Evolutionary conservation across 2,329 filamentous ascomycete genomes (phyloP).

Genomic region (Aspergillus luchuensis): DNA sequence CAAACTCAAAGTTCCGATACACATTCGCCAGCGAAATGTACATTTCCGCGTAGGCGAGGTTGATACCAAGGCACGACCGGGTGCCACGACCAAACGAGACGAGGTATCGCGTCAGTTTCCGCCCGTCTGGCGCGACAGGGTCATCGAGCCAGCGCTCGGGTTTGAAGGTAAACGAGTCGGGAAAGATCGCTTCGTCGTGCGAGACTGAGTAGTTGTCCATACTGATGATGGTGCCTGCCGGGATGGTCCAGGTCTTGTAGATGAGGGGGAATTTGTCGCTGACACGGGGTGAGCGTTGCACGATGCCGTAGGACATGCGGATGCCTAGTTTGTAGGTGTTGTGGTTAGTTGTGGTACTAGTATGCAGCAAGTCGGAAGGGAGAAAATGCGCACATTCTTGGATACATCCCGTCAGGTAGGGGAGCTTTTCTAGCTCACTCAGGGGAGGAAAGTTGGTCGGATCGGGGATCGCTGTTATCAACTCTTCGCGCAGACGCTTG

Average conservation of each 20-base stretch:
- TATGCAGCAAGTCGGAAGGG: background rate
- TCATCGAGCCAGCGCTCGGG: slow-evolving; percentile 19
- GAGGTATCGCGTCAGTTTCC: slow-evolving; percentile 14
- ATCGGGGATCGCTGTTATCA: slow-evolving; percentile 29
- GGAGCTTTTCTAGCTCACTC: slow-evolving; percentile 33
- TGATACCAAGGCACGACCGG: slow-evolving; percentile 16
- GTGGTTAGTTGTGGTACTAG: background rate
- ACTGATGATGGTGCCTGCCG: slow-evolving; percentile 9
- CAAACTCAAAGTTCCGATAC: slow-evolving; percentile 16
- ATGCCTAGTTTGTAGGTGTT: slow-evolving; percentile 3
- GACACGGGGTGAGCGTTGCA: slow-evolving; percentile 11
- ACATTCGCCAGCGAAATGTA: slow-evolving; percentile 17
- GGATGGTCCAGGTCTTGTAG: slow-evolving; percentile 16
- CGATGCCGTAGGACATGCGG: slow-evolving; percentile 14
- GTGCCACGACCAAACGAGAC: slow-evolving; percentile 15
- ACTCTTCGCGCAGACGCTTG: slow-evolving; percentile 28
- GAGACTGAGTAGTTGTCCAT: slow-evolving; percentile 16
- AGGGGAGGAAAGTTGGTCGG: slow-evolving; percentile 17
- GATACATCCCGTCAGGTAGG: slow-evolving; percentile 29
- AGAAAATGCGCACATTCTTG: slow-evolving; percentile 12
- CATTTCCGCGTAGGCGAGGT: slow-evolving; percentile 19
- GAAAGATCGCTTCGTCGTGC: slow-evolving; percentile 18
- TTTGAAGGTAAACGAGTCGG: slow-evolving; percentile 14
- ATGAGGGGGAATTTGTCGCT: slow-evolving; percentile 12
- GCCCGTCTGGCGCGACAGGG: slow-evolving; percentile 10